Percentiles rank a stretch among this genome's conserved stretches.
These are phyloP conservation scores for Pseudoturritis turrita DNA, from an alignment of 345 rosid species.

Conservation along the genomic window DNA sequence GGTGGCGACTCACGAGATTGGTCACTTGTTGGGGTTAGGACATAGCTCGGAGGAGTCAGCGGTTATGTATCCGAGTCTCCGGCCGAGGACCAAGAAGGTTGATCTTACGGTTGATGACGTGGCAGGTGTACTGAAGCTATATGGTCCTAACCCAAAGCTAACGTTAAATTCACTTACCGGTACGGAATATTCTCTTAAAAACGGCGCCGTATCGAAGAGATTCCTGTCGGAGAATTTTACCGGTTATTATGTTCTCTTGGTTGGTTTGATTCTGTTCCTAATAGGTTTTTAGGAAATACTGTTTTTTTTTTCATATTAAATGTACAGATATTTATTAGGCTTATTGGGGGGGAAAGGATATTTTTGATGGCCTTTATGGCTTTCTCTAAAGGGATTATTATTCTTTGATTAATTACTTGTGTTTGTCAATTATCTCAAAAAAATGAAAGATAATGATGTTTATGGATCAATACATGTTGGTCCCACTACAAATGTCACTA, in stretches of 20 bases:
- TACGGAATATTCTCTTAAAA: constrained; percentile 50
- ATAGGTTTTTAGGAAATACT: constrained; percentile 1
- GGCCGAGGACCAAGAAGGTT: constrained; percentile 54
- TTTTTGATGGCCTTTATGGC: too few species aligned
- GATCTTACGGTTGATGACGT: constrained; percentile 77
- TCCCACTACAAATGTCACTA: not conserved
- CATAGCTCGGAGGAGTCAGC: constrained; percentile 76
- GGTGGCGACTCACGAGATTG: constrained; percentile 94
- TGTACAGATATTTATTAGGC: not conserved
- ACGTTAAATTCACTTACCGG: constrained; percentile 51
- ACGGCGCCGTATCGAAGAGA: constrained; percentile 20
- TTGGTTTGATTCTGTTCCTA: constrained; percentile 27
- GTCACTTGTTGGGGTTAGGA: constrained; percentile 79
- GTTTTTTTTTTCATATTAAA: not conserved
- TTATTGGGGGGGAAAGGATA: too few species aligned
- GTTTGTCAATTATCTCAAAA: too few species aligned
- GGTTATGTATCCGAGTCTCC: constrained; percentile 91
- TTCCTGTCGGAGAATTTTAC: constrained; percentile 25
- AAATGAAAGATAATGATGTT: not conserved
- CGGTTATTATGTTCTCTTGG: constrained; percentile 34
- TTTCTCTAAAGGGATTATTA: too few species aligned
- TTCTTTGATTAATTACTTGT: too few species aligned
- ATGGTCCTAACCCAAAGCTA: constrained; percentile 75
- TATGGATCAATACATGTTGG: constrained; percentile 4
- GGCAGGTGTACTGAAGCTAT: constrained; percentile 70